Percentiles rank a stretch among this genome's conserved stretches.
These are phyloP conservation scores for Pseudopyrenochaeta lycopersici DNA, from an alignment of 2,329 filamentous ascomycete species.

Conservation along the genomic window DNA sequence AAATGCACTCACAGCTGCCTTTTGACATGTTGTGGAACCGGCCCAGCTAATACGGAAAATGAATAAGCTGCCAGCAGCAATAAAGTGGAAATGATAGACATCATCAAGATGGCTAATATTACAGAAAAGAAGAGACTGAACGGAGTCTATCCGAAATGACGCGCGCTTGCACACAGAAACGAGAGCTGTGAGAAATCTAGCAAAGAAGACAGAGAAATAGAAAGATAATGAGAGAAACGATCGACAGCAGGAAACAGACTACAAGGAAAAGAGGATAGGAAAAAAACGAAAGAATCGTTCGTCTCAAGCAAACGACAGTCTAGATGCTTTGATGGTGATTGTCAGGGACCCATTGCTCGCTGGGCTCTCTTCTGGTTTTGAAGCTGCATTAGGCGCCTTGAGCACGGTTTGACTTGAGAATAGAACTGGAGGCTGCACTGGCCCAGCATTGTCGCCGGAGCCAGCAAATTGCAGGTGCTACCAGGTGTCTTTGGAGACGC, in stretches of 20 bases:
- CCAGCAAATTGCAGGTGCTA: conserved; percentile 35
- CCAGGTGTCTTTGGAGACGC: conserved; percentile 24
- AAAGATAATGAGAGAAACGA: conserved; percentile 45
- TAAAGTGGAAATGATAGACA: conserved; percentile 32
- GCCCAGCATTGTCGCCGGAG: conserved; percentile 35
- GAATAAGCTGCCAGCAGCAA: conserved; percentile 51
- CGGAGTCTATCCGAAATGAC: conserved; percentile 19
- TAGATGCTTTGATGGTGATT: conserved; percentile 34
- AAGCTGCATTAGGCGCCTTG: conserved; percentile 49
- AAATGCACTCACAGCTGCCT: conserved; percentile 38
- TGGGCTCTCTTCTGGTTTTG: conserved; percentile 44
- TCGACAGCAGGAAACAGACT: conserved; percentile 33
- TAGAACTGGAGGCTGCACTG: conserved; percentile 39
- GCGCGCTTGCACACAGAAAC: conserved; percentile 30
- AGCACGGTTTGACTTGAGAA: conserved; percentile 48
- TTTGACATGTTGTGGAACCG: conserved; percentile 39
- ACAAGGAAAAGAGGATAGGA: conserved; percentile 30
- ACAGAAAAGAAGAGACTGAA: conserved; percentile 28
- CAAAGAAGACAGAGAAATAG: conserved; percentile 26
- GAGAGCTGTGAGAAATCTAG: conserved; percentile 31
- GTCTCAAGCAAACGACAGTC: conserved; percentile 37
- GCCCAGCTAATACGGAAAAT: conserved; percentile 40
- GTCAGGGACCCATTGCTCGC: conserved; percentile 31
- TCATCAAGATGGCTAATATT: conserved; percentile 31
- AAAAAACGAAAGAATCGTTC: conserved; percentile 29